Evolutionary conservation across 768 basidiomycete species (phyloP).

Genomic region (Imleria badia): DNA sequence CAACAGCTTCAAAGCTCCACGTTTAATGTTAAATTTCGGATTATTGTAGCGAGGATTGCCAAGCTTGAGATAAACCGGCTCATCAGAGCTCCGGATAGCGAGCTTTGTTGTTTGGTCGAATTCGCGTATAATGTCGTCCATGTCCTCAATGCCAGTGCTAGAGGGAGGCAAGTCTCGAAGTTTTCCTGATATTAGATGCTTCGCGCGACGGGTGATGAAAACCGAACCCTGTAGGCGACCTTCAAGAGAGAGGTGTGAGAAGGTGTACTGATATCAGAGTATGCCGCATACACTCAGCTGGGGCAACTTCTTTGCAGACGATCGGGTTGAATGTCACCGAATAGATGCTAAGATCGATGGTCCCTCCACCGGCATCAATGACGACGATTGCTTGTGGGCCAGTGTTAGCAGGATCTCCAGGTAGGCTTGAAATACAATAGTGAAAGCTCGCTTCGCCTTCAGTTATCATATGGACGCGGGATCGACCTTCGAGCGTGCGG

Average conservation of each 20-base stretch:
- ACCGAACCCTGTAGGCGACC: conserved; percentile 47
- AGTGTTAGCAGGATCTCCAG: not conserved
- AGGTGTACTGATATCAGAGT: not conserved
- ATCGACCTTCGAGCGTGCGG: not conserved
- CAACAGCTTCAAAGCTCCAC: conserved; percentile 3
- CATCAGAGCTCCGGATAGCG: not conserved
- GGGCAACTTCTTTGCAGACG: conserved; percentile 33
- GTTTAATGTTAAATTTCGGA: conserved; percentile 1
- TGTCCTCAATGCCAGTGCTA: not conserved
- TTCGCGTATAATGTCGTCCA: not conserved
- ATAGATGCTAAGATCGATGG: conserved; percentile 38
- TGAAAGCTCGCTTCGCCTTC: conserved; percentile 27
- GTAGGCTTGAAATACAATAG: conserved; percentile 43
- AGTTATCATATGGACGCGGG: conserved; percentile 21
- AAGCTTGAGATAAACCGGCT: not conserved
- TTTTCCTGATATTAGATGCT: conserved; percentile 11
- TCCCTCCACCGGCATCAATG: conserved; percentile 44
- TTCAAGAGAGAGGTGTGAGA: conserved; percentile 7
- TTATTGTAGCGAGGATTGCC: not conserved
- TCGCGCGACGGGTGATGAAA: conserved; percentile 44
- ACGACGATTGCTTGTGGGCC: conserved; percentile 37
- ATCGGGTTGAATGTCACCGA: conserved; percentile 19
- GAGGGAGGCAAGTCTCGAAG: conserved; percentile 3
- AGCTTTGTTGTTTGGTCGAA: conserved; percentile 13
- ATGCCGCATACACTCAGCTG: conserved; percentile 26